Evolutionary conservation across 2,329 filamentous ascomycete species (phyloP).

Genomic region (Aureobasidium leucospermi): DNA sequence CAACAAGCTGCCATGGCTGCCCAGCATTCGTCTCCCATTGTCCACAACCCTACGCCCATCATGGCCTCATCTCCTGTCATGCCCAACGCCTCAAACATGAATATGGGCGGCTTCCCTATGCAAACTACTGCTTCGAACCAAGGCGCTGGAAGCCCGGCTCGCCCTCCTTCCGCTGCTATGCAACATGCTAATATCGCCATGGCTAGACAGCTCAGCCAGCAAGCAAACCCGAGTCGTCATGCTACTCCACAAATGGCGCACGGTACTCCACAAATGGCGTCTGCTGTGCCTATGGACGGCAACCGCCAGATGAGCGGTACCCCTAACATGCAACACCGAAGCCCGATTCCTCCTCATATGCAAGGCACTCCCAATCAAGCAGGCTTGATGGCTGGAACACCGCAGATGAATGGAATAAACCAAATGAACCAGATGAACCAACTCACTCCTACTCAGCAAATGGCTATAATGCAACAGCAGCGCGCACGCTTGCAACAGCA

Average conservation of each 20-base stretch:
- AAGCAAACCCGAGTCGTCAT: slow-evolving; percentile 27
- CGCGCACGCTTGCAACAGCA: slow-evolving; percentile 22
- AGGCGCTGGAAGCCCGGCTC: slow-evolving; percentile 56
- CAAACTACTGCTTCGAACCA: slow-evolving; percentile 59
- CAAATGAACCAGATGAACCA: slow-evolving; percentile 18
- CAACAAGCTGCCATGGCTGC: slow-evolving; percentile 29
- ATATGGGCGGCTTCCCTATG: slow-evolving; percentile 40
- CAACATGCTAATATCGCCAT: slow-evolving; percentile 28
- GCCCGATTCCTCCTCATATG: slow-evolving; percentile 25
- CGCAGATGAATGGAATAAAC: slow-evolving; percentile 17
- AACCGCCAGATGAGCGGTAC: slow-evolving; percentile 31
- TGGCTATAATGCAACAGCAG: slow-evolving; percentile 24
- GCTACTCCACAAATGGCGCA: slow-evolving; percentile 33
- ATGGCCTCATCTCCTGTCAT: slow-evolving; percentile 38
- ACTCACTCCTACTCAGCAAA: slow-evolving; percentile 14
- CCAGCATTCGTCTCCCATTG: slow-evolving; percentile 58
- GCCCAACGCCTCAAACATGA: slow-evolving; percentile 20
- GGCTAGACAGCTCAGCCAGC: slow-evolving; percentile 32
- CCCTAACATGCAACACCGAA: slow-evolving; percentile 29
- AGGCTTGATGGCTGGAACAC: slow-evolving; percentile 19
- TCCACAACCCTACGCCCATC: slow-evolving; percentile 41
- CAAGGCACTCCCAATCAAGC: slow-evolving; percentile 22
- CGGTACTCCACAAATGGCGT: slow-evolving; percentile 30
- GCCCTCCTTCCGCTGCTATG: slow-evolving; percentile 58
- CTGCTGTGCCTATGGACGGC: slow-evolving; percentile 22